Evolutionary conservation across 345 rosid species (phyloP).

Genomic region (Populus euphratica): DNA sequence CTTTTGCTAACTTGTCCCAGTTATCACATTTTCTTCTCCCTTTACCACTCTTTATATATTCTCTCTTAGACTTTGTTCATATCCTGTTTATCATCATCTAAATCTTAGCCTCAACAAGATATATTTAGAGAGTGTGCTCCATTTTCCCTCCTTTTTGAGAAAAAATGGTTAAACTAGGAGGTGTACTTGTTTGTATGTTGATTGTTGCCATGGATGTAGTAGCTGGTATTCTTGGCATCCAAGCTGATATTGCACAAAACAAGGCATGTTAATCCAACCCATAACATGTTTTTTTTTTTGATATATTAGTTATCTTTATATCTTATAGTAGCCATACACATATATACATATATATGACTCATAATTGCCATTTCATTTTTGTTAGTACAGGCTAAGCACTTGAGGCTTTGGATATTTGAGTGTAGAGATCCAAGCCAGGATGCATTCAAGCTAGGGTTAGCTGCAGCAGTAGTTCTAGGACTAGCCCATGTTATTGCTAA

Average conservation of each 20-base stretch:
- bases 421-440: constrained; percentile 82
- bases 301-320: too few relatives aligned
- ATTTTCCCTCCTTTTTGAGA: neutral
- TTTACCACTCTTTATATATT: constrained; percentile 11
- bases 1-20: constrained; percentile 30
- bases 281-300: too few relatives aligned
- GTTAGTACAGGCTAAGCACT: constrained; percentile 59
- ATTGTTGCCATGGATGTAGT: constrained; percentile 71
- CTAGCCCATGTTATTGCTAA: constrained; percentile 68
- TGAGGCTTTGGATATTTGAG: constrained; percentile 82
- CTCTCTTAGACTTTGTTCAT: neutral
- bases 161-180: constrained; percentile 53
- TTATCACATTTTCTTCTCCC: constrained; percentile 1
- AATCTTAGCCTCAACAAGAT: neutral
- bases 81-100: neutral
- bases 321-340: too few relatives aligned
- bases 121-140: neutral
- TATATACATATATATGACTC: neutral
- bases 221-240: constrained; percentile 84
- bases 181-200: constrained; percentile 66
- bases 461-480: constrained; percentile 61
- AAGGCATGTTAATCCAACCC: constrained; percentile 33
- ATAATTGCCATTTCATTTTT: neutral
- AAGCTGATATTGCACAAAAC: constrained; percentile 84
- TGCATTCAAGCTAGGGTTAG: constrained; percentile 75